Evolutionary conservation across 176 grass and related monocot genomes (phyloP).

Genomic region (Eragrostis curvula): DNA sequence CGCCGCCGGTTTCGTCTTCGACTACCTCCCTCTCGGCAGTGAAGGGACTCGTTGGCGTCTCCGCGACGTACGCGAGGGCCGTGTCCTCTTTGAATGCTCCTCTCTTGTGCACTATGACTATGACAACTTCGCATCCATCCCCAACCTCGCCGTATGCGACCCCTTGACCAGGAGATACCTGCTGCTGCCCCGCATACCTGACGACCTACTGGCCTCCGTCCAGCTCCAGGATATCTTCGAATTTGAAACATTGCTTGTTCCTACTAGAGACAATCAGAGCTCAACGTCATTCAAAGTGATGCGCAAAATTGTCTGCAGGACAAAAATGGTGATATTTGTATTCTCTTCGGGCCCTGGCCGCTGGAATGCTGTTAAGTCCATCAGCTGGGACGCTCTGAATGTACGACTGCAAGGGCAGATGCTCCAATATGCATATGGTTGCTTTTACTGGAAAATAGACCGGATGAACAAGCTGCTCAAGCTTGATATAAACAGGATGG

Average conservation of each 20-base stretch:
- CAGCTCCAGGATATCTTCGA: neutral
- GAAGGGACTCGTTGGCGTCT: neutral
- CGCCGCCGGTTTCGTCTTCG: neutral
- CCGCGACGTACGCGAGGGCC: neutral
- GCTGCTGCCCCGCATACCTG: too few species aligned
- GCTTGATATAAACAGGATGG: neutral
- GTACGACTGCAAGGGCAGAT: too few species aligned
- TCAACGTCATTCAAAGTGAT: neutral
- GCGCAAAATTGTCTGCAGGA: fast-evolving
- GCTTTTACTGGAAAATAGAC: neutral
- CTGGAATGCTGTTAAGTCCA: neutral
- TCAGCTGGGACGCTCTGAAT: neutral
- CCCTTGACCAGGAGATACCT: too few species aligned
- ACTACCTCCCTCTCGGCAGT: neutral
- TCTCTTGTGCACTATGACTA: too few species aligned
- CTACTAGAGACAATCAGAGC: neutral
- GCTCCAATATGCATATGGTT: neutral
- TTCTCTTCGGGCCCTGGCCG: neutral
- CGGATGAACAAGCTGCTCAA: neutral
- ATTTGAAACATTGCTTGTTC: too few species aligned
- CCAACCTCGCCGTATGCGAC: too few species aligned
- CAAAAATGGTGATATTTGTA: neutral
- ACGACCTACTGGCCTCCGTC: too few species aligned
- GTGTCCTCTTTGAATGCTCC: neutral
- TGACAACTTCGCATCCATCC: too few species aligned